Evolutionary conservation across 805 yeast species (phyloP), one percentile per base, ranked within the genome.

Genomic region (Saturnispora sanitii): DNA sequence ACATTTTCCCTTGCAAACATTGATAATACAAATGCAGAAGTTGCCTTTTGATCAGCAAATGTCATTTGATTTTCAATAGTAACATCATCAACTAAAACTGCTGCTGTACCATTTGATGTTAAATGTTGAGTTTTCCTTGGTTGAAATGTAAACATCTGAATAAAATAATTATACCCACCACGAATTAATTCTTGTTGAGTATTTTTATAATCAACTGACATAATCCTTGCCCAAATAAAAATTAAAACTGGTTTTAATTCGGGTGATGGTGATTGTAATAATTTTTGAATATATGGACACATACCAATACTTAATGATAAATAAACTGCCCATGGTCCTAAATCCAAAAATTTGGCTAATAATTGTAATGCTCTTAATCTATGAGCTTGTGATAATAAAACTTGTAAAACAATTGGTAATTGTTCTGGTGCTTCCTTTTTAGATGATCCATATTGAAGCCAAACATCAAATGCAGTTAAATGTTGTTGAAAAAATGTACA

Each of bases 301-400:
- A 92, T 90, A 18, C 97, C 97, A 48, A 92, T 88, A 6, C 95
- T 84, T 25, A 92, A 64, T 0, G 96, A 94, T 23, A 88, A 65
- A 52, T 87, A 84, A 0, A 92, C 97, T 0, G 98, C 97, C 94
- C 96, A 86, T 0, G 98, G 96, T 0, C 98, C 98, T 28, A 92
- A 63, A 59, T 92, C 98, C 33, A 92, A 66, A 56, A 90, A 92
- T 50, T 84, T 75, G 4, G 95, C 81, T 11, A 92, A 67, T 42
- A 92, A 58, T 28, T 84, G 83, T 39, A 92, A 66, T 0, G 98
- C 97, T 22, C 97, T 64, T 13, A 90, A 71, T 45, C 98, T 73
- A 61, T 92, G 97, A 0, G 87, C 94, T 56, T 94, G 98, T 0
- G 96, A 88, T 27, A 92, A 64, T 26, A 92, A 67, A 8, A 92